Evolutionary conservation across 2,329 filamentous ascomycete genomes (phyloP).

Genomic region (Aspergillus sp.): DNA sequence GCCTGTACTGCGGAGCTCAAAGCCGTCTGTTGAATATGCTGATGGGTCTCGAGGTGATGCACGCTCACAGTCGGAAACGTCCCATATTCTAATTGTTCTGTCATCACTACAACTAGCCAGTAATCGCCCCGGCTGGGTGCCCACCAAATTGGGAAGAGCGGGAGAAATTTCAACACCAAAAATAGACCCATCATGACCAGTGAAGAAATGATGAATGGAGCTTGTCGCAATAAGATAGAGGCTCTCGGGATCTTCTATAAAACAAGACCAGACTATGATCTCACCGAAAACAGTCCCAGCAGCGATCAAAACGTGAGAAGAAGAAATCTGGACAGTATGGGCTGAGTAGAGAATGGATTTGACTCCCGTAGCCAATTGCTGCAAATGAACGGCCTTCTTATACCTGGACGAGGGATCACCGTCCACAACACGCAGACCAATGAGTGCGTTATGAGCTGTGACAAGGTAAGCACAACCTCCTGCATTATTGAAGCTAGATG

Average conservation of each 20-base stretch:
- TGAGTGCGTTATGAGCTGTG: constrained; percentile 79
- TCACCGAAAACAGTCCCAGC: constrained; percentile 93
- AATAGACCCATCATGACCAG: constrained; percentile 80
- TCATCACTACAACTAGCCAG: constrained; percentile 93
- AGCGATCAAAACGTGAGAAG: constrained; percentile 60
- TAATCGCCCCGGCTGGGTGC: constrained; percentile 46
- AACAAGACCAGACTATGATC: constrained; percentile 78
- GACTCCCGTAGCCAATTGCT: constrained; percentile 45
- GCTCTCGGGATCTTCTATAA: constrained; percentile 19
- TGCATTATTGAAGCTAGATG: constrained; percentile 15
- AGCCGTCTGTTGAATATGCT: constrained; percentile 30
- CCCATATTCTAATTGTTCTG: constrained; percentile 79
- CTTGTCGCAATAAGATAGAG: constrained; percentile 17
- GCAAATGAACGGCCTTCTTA: constrained; percentile 19
- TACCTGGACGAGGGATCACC: constrained; percentile 7
- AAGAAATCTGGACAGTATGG: constrained; percentile 56
- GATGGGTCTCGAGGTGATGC: constrained; percentile 22
- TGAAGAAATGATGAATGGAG: constrained; percentile 49
- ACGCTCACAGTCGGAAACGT: constrained; percentile 54
- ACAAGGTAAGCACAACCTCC: constrained; percentile 51
- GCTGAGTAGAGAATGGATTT: constrained; percentile 85
- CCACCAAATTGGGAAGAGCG: constrained; percentile 33
- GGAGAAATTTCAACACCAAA: constrained; percentile 79
- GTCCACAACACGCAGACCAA: constrained; percentile 39
- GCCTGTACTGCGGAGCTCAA: constrained; percentile 49